A percentile compares a stretch with the other conserved stretches of the same genome.
Evolutionary conservation across 148 eudicot genomes (phyloP).

Genomic region (Oxyria digyna): DNA sequence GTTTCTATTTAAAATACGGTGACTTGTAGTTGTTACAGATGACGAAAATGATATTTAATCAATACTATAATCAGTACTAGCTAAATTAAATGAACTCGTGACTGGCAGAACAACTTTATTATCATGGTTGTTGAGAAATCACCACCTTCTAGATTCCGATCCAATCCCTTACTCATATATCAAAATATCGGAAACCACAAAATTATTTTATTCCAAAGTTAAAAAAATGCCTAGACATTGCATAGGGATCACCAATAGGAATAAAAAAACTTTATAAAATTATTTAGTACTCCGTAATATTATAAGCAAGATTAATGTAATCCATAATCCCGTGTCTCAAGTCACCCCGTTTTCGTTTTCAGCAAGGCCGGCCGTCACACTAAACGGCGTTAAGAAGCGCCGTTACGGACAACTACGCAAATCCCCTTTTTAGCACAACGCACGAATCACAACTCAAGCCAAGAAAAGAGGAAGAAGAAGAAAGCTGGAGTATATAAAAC

Average conservation of each 20-base stretch:
- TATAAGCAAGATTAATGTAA: not conserved
- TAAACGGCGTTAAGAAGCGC: not conserved
- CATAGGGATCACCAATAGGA: conserved; percentile 12
- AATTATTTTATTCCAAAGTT: not conserved
- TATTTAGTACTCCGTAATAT: not conserved
- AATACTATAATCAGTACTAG: not conserved
- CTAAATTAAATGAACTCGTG: conserved; percentile 2
- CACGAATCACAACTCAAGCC: not conserved
- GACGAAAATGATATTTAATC: not conserved
- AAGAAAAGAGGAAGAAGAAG: conserved; percentile 1
- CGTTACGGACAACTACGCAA: conserved; percentile 4
- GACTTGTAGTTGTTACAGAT: not conserved
- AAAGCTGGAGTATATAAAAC: conserved; percentile 8
- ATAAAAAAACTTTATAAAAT: not conserved
- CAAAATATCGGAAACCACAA: not conserved
- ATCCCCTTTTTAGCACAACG: not conserved
- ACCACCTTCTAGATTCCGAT: conserved; percentile 9
- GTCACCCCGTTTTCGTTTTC: not conserved
- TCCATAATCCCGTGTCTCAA: conserved; percentile 7
- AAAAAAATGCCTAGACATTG: conserved; percentile 1
- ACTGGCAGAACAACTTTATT: not conserved
- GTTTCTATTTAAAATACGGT: not conserved
- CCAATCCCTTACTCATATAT: not conserved
- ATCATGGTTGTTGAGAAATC: conserved; percentile 8
- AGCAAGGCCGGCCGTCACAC: conserved; percentile 2